phyloP scores from a whole-genome alignment of 768 basidiomycete genomes.

The Botryobasidium botryosum region DNA sequence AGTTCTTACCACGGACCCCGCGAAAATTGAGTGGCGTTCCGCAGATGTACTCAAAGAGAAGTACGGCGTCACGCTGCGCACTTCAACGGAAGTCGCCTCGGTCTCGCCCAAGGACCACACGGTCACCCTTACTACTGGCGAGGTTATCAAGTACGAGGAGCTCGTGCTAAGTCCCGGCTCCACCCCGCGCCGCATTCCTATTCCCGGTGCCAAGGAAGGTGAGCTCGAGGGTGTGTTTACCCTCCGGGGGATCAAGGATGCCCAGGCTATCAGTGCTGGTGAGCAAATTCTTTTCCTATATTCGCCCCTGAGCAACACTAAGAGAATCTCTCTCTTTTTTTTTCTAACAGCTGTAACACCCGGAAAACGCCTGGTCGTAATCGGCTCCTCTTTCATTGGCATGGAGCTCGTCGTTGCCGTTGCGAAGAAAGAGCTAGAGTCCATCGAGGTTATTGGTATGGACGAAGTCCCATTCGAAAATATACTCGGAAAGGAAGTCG shows the following conservation, averaged over 20 bases:
- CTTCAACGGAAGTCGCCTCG: conserved; percentile 42
- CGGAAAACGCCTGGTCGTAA: conserved; percentile 60
- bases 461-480: conserved; percentile 63
- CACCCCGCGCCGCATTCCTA: conserved; percentile 52
- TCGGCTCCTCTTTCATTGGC: conserved; percentile 82
- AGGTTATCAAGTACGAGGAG: conserved; percentile 47
- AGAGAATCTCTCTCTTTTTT: conserved; percentile 1
- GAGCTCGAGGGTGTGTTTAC: conserved; percentile 64
- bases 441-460: conserved; percentile 72
- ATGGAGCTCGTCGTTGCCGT: conserved; percentile 82
- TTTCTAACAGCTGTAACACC: conserved; percentile 38
- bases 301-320: not conserved
- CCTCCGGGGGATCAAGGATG: conserved; percentile 50
- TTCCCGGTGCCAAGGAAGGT: conserved; percentile 55
- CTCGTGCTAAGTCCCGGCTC: conserved; percentile 70
- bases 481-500: conserved; percentile 70
- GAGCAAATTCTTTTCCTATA: conserved; percentile 12
- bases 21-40: conserved; percentile 60
- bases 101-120: conserved; percentile 45
- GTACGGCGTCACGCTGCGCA: conserved; percentile 47
- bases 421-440: conserved; percentile 54
- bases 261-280: conserved; percentile 43
- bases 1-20: conserved; percentile 55
- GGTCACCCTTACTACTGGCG: conserved; percentile 47
- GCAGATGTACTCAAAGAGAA: conserved; percentile 62